Percentiles rank a stretch among this genome's conserved stretches.
Conservation (phyloP, 306 rosid genomes). For the Medicago arabica region DNA sequence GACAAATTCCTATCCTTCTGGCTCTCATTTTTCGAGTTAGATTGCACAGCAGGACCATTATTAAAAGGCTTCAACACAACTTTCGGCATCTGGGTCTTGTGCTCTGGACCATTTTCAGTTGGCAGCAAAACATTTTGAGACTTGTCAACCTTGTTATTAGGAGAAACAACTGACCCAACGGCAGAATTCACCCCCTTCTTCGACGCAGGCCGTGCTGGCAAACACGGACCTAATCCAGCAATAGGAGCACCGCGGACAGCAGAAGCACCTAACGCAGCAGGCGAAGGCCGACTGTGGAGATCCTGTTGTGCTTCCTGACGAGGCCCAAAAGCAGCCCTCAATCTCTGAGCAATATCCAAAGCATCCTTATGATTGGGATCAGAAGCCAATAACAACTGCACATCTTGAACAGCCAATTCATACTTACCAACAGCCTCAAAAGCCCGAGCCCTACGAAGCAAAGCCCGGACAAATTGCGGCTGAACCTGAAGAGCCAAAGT, state of each 20-base stretch:
- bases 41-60: conserved; percentile 55
- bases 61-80: conserved; percentile 71
- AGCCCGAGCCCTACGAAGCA: conserved; percentile 84
- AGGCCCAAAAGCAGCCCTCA: conserved; percentile 75
- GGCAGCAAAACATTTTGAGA: conserved; percentile 49
- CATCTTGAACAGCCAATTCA: conserved; percentile 88
- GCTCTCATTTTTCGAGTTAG: conserved; percentile 45
- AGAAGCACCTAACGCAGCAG: conserved; percentile 97
- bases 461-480: conserved; percentile 81
- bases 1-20: conserved; percentile 54
- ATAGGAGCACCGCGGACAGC: conserved; percentile 95
- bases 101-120: conserved; percentile 68
- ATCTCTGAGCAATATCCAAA: conserved; percentile 79
- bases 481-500: conserved; percentile 90
- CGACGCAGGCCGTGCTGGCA: conserved; percentile 69
- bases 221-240: conserved; percentile 85
- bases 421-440: conserved; percentile 83
- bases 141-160: conserved; percentile 65
- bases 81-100: conserved; percentile 62
- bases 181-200: conserved; percentile 62
- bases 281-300: conserved; percentile 98
- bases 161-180: conserved; percentile 46
- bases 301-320: conserved; percentile 93
- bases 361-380: conserved; percentile 85
- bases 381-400: conserved; percentile 71